Conservation (phyloP, 2,329 filamentous ascomycete species). For the Arthrobotrys conoides region DNA sequence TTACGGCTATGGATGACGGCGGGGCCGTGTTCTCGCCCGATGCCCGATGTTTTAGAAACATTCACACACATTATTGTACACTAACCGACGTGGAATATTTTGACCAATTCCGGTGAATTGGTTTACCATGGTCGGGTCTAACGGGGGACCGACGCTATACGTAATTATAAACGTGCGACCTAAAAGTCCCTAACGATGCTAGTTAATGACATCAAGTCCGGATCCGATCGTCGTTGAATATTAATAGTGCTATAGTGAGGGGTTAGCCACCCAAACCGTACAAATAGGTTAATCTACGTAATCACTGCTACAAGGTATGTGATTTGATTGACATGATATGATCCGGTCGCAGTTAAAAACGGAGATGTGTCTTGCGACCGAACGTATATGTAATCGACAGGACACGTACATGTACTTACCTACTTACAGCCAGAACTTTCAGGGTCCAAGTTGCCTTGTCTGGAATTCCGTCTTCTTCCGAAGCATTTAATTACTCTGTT, state of each 20-base stretch:
- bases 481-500: not conserved
- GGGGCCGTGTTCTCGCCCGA: slow-evolving; percentile 7
- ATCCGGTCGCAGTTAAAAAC: slow-evolving; percentile 15
- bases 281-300: slow-evolving; percentile 2
- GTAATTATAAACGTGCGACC: not conserved
- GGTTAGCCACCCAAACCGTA: slow-evolving; percentile 2
- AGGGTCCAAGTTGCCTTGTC: slow-evolving; percentile 26
- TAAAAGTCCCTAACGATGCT: not conserved
- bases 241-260: too few species aligned
- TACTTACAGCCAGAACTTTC: not conserved
- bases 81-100: not conserved
- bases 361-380: slow-evolving; percentile 31
- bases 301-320: not conserved
- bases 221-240: slow-evolving; percentile 9
- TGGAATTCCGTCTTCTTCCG: slow-evolving; percentile 34
- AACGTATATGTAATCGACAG: too few species aligned
- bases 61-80: too few species aligned
- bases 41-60: not conserved
- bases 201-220: slow-evolving; percentile 27
- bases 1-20: too few species aligned
- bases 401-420: too few species aligned
- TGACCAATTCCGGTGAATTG: slow-evolving; percentile 8
- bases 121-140: slow-evolving; percentile 16
- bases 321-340: too few species aligned
- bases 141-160: slow-evolving; percentile 12